Evolutionary conservation across 1,139 yeast species (phyloP), one percentile per base, ranked within the genome.

Genomic region (Nakaseomyces uthaithaninus): DNA sequence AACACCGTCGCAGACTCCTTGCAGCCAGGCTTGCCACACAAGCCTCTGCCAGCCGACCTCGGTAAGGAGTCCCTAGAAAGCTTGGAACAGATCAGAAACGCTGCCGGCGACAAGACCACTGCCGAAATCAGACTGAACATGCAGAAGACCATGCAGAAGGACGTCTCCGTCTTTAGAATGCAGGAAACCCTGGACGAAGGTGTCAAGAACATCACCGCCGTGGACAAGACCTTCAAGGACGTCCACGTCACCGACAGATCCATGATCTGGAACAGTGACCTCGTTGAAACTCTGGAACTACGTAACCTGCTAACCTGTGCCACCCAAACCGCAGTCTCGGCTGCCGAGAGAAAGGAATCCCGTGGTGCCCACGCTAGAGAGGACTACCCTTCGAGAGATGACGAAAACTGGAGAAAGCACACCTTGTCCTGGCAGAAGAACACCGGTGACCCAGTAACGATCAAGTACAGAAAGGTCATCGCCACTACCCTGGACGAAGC

Each of bases 331-430:
- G 97, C 97, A 36, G 71, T 70, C 52, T 79, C 95, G 46, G 98
- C 98, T 40, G 89, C 93, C 48, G 94, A 87, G 44, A 85, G 98
- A 75, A 81, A 72, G 60, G 98, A 91, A 72, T 87, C 96, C 37
- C 86, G 98, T 75, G 98, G 98, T 72, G 98, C 98, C 41, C 98
- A 91, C 62, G 97, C 98, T 49, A 83, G 97, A 73, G 98, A 91
- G 67, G 98, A 91, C 67, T 89, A 67, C 72, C 96, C 94, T 59
- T 80, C 79, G 48, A 86, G 98, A 78, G 95, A 91, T 61, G 98
- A 91, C 64, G 87, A 63, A 46, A 72, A 86, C 73, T 91, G 98
- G 98, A 86, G 87, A 93, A 91, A 91, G 73, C 98, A 91, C 69
- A 77, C 96, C 40, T 72, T 91, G 62, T 85, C 97, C 41, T 91